Base-by-base conservation (phyloP, 345 rosid species). In the Erucastrum elatum region DNA sequence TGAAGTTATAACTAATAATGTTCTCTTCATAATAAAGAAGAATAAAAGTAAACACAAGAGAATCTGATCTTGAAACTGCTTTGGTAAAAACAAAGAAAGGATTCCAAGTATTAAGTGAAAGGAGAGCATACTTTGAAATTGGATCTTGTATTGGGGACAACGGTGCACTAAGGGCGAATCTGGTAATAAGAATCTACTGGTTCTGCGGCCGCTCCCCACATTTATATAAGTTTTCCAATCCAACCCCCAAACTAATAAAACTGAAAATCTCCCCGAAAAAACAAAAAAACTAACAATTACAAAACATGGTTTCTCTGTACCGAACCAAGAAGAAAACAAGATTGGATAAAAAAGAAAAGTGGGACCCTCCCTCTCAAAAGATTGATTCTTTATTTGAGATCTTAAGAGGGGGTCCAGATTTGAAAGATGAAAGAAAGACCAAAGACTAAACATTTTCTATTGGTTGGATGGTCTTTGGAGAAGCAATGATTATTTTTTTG, bases 121-220 rank as follows among this genome's bases (percentile, higher is more conserved):
- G 17, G 39, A 51, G 39, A 51, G 53, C 88, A 60, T 70, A 95
- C 98, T 94, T 87, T 93, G 89, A 93, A 93, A 80, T 87, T 93
- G 87, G 93, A 95, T 87, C 83, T 85, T 79, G 93, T 84, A 75
- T 85, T 93, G 27, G 98, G 97, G 68, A 91, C 98, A 83, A 93
- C 93, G 27, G 87, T 88, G 85, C 98, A 95, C 60, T 95, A 96
- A 44, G 96, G 89, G 33, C 97, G 89, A 84, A 95, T 96, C 90
- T 85, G 82, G 64, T 95, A 93, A 81, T 87, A 95, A 80, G 96
- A 88, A 86, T 95, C 99, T 41, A 92, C 90, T 35, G 96, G 90
- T 58, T 88, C 88, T 61, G 91, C 88, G 2, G 80, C 63, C n/a
- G 78, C 81, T 64, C 93, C 83, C 97, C 97, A 88, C 96, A 95